A percentile compares a stretch with the other conserved stretches of the same genome.
Conservation (phyloP, 768 basidiomycete genomes). For the Tylopilus sp. region DNA sequence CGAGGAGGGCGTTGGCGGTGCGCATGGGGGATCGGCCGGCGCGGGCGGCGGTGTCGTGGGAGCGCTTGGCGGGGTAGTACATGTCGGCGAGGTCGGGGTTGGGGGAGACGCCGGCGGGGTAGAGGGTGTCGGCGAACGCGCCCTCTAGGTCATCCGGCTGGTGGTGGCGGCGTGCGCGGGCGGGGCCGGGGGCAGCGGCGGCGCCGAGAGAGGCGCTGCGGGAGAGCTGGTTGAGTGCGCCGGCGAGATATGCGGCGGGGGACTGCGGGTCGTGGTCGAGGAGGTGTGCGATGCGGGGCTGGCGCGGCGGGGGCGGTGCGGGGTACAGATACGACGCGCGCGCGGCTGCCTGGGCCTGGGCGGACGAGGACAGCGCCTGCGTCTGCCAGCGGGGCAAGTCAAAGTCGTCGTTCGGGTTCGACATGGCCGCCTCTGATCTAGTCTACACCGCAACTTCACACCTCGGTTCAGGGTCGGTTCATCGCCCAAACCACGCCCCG, state of each 20-base stretch:
- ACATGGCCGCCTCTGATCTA: no score
- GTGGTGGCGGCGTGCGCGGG: conserved; percentile 62
- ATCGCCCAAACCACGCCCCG: conserved; percentile 41
- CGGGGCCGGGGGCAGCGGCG: conserved; percentile 37
- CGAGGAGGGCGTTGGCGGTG: conserved; percentile 51
- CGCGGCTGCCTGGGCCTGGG: conserved; percentile 49
- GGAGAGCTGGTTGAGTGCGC: conserved; percentile 50
- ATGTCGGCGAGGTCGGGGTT: conserved; percentile 53
- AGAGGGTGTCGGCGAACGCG: conserved; percentile 49
- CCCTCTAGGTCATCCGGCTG: conserved; percentile 67
- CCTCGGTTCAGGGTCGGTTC: conserved; percentile 33
- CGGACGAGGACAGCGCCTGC: conserved; percentile 52
- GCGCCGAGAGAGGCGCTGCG: conserved; percentile 65
- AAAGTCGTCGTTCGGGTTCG: conserved; percentile 77
- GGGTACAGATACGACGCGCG: conserved; percentile 54
- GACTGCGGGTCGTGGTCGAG: conserved; percentile 61
- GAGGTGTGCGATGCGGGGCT: conserved; percentile 60
- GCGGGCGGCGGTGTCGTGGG: conserved; percentile 52
- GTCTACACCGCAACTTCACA: neutral
- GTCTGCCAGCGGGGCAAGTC: conserved; percentile 62
- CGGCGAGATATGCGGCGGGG: conserved; percentile 49
- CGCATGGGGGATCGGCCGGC: conserved; percentile 63
- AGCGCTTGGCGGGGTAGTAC: conserved; percentile 58
- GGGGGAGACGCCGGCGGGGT: conserved; percentile 48
- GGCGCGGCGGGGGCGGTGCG: conserved; percentile 48